Base-by-base conservation (phyloP, 768 basidiomycete species). In the Lactarius tabidus region DNA sequence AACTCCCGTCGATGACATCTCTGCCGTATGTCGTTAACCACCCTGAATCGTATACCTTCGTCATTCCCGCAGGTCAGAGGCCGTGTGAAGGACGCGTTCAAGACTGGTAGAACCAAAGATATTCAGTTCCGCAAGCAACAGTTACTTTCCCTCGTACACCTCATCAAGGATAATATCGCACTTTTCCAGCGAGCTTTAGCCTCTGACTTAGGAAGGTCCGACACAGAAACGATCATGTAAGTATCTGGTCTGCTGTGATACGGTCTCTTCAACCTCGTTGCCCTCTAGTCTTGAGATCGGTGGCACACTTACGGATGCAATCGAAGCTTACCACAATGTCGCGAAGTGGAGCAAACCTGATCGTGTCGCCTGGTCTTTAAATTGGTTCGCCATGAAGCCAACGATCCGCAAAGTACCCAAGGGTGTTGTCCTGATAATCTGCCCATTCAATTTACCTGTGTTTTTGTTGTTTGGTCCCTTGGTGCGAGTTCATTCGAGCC, bases 371-470 rank as follows among this genome's bases (percentile, higher is more conserved):
- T 88, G 89, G 70, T 79, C 74, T 35, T 20, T 89, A 59, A 85
- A 80, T 69, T 89, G 79, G 71, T 78, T 76, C 8, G 76, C 84
- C 0, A 83, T 91, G 80, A 78, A 80, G 10, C 90, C 91, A 1
- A 78, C 80, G 18, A 79, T 91, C 2, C 79, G 83, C 60, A 90
- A 91, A 70, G 89, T 90, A 69, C 80, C 93, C 51, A 94, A 93
- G 72, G 90, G 90, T 6, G 81, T 85, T 28, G 81, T 88, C 0
- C 76, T 91, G 56, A 82, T 89, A 70, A 87, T 92, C 60, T 79
- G 78, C 39, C 87, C 89, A 0, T 91, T 89, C 81, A 91, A 91
- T 74, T 90, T 87, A 71, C 91, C 90, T 0, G 64, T 91, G 15
- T 86, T 80, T 79, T 74, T 89, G 59, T 73, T 81, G 0, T 41